Evolutionary conservation across 768 basidiomycete genomes (phyloP).

Genomic region (Tephrocybe sp.): DNA sequence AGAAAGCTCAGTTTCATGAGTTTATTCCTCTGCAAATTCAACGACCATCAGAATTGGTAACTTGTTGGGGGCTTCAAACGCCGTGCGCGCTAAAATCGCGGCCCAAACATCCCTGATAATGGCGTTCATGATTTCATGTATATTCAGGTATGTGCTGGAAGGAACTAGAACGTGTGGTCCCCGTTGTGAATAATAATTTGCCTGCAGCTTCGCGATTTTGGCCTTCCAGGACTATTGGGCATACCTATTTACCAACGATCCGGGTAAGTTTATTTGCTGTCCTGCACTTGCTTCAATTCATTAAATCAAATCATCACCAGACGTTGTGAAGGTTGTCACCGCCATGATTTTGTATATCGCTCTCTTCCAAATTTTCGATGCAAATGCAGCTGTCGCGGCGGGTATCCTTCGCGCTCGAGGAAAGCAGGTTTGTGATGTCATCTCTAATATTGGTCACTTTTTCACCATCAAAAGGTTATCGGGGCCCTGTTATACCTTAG

Average conservation of each 20-base stretch:
- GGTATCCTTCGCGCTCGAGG: slow-evolving; percentile 85
- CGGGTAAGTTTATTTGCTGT: slow-evolving; percentile 33
- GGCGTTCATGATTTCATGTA: slow-evolving; percentile 53
- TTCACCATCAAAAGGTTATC: slow-evolving; percentile 40
- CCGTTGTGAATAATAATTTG: too few relatives aligned
- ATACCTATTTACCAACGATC: slow-evolving; percentile 69
- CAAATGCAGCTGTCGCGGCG: slow-evolving; percentile 57
- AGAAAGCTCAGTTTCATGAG: slow-evolving; percentile 11
- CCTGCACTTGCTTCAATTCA: neutral
- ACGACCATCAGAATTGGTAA: slow-evolving; percentile 11
- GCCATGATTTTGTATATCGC: slow-evolving; percentile 71
- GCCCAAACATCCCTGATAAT: slow-evolving; percentile 61
- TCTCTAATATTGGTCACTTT: neutral
- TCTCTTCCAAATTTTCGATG: slow-evolving; percentile 84
- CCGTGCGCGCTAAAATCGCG: slow-evolving; percentile 8
- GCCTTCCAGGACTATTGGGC: slow-evolving; percentile 66
- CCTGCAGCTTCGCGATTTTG: slow-evolving; percentile 22
- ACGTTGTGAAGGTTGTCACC: slow-evolving; percentile 60
- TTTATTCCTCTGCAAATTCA: too few relatives aligned
- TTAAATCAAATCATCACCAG: slow-evolving; percentile 21
- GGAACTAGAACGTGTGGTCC: neutral
- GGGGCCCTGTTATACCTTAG: slow-evolving; percentile 80
- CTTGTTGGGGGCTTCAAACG: slow-evolving; percentile 11
- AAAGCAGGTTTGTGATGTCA: slow-evolving; percentile 50
- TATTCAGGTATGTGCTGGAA: slow-evolving; percentile 51